Percentiles rank a stretch among this genome's conserved stretches.
These are phyloP conservation scores for Boletus bicolor DNA, from an alignment of 768 basidiomycete species.

Conservation along the genomic window DNA sequence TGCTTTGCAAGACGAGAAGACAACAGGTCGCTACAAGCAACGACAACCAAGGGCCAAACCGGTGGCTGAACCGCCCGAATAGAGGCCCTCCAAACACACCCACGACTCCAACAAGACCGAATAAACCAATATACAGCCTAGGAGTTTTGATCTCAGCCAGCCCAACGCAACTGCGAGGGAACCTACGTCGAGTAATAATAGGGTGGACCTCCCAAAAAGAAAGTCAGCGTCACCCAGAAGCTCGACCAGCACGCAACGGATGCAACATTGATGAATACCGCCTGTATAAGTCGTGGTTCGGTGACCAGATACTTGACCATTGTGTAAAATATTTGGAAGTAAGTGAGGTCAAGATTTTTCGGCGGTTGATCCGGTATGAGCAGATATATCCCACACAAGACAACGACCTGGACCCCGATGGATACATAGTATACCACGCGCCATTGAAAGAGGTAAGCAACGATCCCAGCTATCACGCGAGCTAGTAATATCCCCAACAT, in stretches of 20 bases:
- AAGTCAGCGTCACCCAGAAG: slow-evolving; percentile 41
- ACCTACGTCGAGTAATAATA: slow-evolving; percentile 36
- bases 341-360: slow-evolving; percentile 35
- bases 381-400: slow-evolving; percentile 30
- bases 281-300: slow-evolving; percentile 40
- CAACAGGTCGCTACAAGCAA: slow-evolving; percentile 32
- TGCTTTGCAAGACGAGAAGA: slow-evolving; percentile 26
- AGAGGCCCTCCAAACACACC: slow-evolving; percentile 30
- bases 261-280: slow-evolving; percentile 19
- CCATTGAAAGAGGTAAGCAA: slow-evolving; percentile 40
- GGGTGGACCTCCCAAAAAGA: slow-evolving; percentile 38
- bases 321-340: slow-evolving; percentile 32
- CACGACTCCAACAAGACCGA: slow-evolving; percentile 43
- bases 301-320: slow-evolving; percentile 41
- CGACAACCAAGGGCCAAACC: slow-evolving; percentile 40
- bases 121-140: slow-evolving; percentile 41
- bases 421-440: slow-evolving; percentile 41
- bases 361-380: slow-evolving; percentile 41
- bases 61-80: slow-evolving; percentile 22
- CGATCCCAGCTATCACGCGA: slow-evolving; percentile 35
- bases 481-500: slow-evolving; percentile 28
- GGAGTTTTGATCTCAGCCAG: background rate
- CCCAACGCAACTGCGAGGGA: background rate
- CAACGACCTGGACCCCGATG: slow-evolving; percentile 30
- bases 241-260: slow-evolving; percentile 29